phyloP scores from a whole-genome alignment of 805 yeast genomes.

The Jamesozyma gamospora region DNA sequence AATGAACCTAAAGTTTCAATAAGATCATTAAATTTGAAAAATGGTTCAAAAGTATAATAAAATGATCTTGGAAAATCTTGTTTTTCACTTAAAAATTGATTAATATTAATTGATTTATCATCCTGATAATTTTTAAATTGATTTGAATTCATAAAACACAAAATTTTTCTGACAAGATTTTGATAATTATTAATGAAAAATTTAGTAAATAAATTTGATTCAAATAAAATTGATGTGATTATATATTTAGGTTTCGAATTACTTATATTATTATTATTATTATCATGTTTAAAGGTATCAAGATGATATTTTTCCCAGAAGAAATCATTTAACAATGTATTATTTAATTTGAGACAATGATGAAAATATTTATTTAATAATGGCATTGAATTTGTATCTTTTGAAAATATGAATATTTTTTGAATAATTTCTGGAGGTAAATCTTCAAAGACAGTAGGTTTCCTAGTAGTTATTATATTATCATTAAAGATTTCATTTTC shows the following conservation, averaged over 20 bases:
- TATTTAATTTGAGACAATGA: conserved; percentile 10
- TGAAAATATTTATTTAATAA: conserved; percentile 13
- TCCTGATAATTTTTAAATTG: conserved; percentile 2
- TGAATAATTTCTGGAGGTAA: conserved; percentile 12
- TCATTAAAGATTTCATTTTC: too few relatives aligned
- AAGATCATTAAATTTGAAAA: conserved; percentile 6
- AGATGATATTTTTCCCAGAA: conserved; percentile 10
- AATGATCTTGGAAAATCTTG: conserved; percentile 15
- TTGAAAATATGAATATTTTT: conserved; percentile 7
- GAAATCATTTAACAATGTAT: conserved; percentile 2
- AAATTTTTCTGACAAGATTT: conserved; percentile 1
- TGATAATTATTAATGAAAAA: conserved; percentile 4
- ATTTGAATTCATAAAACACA: conserved; percentile 3
- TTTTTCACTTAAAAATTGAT: background rate
- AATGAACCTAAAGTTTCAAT: conserved; percentile 4
- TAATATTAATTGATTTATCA: background rate
- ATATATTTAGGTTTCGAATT: background rate
- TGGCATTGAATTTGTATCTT: conserved; percentile 1
- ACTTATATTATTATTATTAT: background rate
- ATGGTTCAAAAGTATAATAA: conserved; percentile 10
- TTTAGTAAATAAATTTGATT: conserved; percentile 1
- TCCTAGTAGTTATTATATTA: too few relatives aligned
- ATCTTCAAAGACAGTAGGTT: conserved; percentile 1
- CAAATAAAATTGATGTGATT: conserved; percentile 7
- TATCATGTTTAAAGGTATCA: conserved; percentile 2